A percentile compares a stretch with the other conserved stretches of the same genome.
phyloP scores from a whole-genome alignment of 106 monocot species.

The Posidonia australis region DNA sequence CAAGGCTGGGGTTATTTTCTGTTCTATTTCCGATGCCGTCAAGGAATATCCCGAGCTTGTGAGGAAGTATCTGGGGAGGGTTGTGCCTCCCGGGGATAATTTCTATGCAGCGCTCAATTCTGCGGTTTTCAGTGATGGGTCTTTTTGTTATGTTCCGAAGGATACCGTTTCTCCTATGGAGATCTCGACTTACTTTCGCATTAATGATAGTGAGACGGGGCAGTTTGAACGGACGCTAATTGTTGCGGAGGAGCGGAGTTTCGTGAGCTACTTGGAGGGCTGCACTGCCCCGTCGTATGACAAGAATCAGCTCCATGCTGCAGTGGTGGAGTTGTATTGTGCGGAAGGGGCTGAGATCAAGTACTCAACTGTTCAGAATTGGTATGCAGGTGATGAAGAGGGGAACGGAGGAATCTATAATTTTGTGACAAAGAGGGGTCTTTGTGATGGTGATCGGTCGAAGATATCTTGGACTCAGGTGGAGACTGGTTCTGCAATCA shows the following conservation, averaged over 20 bases:
- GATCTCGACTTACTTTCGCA: conserved; percentile 86
- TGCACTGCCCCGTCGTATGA: conserved; percentile 89
- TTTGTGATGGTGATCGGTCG: conserved; percentile 60
- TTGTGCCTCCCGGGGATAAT: conserved; percentile 77
- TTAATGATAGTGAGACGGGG: conserved; percentile 76
- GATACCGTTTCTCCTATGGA: conserved; percentile 88
- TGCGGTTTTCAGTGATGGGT: conserved; percentile 84
- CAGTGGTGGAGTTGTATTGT: conserved; percentile 83
- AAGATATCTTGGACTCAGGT: conserved; percentile 99
- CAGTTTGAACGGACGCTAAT: conserved; percentile 94
- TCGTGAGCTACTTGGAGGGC: conserved; percentile 89
- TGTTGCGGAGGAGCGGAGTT: conserved; percentile 69
- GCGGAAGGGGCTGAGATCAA: conserved; percentile 83
- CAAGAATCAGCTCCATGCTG: conserved; percentile 88
- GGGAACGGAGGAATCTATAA: conserved; percentile 90
- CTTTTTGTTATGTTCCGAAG: conserved; percentile 93
- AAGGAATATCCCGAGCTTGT: conserved; percentile 79
- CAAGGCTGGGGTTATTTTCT: conserved; percentile 80
- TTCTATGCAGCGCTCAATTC: conserved; percentile 92
- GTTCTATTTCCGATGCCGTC: conserved; percentile 84
- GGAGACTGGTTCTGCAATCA: conserved; percentile 94
- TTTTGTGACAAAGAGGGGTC: conserved; percentile 90
- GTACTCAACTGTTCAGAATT: conserved; percentile 95
- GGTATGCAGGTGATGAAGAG: conserved; percentile 82
- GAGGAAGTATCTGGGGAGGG: conserved; percentile 50